Percentiles rank a stretch among this genome's conserved stretches.
These are phyloP conservation scores for Fraxinus ornus DNA, from an alignment of 305 asterid genomes.

Conservation along the genomic window DNA sequence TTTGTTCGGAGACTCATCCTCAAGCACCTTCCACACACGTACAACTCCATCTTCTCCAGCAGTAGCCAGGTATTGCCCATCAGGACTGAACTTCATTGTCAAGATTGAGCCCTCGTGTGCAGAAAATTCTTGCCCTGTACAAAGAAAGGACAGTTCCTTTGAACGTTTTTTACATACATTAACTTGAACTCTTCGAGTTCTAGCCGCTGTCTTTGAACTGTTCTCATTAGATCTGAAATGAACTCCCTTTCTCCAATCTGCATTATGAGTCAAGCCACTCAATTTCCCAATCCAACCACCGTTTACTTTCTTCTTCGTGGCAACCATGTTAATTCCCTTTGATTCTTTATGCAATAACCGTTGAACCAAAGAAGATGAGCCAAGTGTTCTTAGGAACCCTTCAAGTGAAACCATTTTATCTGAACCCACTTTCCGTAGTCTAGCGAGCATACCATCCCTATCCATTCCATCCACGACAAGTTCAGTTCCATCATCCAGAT, in stretches of 20 bases:
- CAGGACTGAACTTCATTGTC: constrained; percentile 79
- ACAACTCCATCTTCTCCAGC: constrained; percentile 82
- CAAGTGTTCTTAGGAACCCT: constrained; percentile 56
- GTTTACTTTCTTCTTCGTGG: constrained; percentile 44
- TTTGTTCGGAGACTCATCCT: constrained; percentile 45
- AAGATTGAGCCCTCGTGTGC: constrained; percentile 78
- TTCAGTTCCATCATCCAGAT: constrained; percentile 51
- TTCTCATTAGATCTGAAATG: constrained; percentile 29
- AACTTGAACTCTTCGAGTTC: constrained; percentile 45
- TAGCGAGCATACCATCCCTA: constrained; percentile 42
- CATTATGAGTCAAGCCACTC: constrained; percentile 32
- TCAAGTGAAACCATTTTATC: constrained; percentile 49
- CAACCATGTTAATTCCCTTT: constrained; percentile 28
- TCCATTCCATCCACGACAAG: constrained; percentile 38
- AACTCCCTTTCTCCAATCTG: constrained; percentile 37
- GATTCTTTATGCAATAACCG: constrained; percentile 46
- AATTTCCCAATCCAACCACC: constrained; percentile 54
- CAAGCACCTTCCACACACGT: constrained; percentile 80
- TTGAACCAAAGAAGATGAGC: constrained; percentile 56
- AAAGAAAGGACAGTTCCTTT: constrained; percentile 67
- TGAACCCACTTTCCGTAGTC: constrained; percentile 54
- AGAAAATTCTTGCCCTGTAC: constrained; percentile 65
- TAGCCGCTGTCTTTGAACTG: constrained; percentile 14
- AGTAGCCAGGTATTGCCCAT: constrained; percentile 66
- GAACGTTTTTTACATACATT: constrained; percentile 38